These are phyloP conservation scores for Aspergillus asperescens DNA, from an alignment of 495 filamentous ascomycete species.

Conservation along the genomic window DNA sequence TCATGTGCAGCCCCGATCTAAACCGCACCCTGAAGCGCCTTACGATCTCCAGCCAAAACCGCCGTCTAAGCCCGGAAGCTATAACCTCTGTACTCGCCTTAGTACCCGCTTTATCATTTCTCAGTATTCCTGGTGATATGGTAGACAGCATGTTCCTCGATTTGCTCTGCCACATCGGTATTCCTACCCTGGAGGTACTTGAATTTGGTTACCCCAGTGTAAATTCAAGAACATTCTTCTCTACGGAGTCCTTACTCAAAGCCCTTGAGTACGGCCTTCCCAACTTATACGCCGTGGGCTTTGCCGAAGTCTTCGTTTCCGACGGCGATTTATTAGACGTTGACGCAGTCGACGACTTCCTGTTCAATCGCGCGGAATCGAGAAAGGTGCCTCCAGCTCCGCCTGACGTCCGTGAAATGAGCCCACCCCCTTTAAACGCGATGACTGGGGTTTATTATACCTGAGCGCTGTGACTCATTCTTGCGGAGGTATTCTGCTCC, in stretches of 20 bases:
- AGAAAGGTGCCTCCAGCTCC: background rate
- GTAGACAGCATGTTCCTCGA: slow-evolving; percentile 29
- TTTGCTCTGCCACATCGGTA: slow-evolving; percentile 15
- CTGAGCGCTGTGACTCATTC: background rate
- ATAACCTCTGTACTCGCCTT: slow-evolving; percentile 24
- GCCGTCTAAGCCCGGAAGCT: slow-evolving; percentile 22
- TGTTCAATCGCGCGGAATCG: slow-evolving; percentile 12
- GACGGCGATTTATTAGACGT: slow-evolving; percentile 19
- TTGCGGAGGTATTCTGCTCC: background rate
- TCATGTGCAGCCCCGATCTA: slow-evolving; percentile 23
- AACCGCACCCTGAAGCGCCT: slow-evolving; percentile 21
- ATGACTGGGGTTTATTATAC: slow-evolving; percentile 20
- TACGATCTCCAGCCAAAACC: slow-evolving; percentile 26
- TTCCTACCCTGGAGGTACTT: slow-evolving; percentile 21
- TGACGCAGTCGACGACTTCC: slow-evolving; percentile 24
- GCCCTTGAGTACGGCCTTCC: slow-evolving; percentile 21
- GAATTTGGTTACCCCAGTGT: slow-evolving; percentile 20
- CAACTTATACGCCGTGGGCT: slow-evolving; percentile 22
- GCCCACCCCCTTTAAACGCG: background rate
- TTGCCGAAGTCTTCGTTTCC: slow-evolving; percentile 19
- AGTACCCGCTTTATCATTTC: slow-evolving; percentile 22
- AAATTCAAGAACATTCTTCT: slow-evolving; percentile 18
- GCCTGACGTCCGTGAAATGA: background rate
- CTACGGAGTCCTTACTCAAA: slow-evolving; percentile 16
- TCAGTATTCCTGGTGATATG: slow-evolving; percentile 30